phyloP scores from a whole-genome alignment of 2,329 filamentous ascomycete genomes.

The Byssochlamys sp. region DNA sequence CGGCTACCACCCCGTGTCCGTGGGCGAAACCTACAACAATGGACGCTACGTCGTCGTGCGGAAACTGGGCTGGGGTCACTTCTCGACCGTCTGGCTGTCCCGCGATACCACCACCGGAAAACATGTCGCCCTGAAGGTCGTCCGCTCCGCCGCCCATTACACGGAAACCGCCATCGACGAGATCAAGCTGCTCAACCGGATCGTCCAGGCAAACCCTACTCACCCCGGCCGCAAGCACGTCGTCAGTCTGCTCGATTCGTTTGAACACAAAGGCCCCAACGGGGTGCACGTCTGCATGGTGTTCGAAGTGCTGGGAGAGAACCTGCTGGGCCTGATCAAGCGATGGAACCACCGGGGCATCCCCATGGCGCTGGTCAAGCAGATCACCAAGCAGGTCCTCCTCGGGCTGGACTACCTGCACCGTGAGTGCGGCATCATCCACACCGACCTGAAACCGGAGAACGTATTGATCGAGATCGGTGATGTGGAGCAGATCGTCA shows the following conservation, averaged over 20 bases:
- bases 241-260: constrained; percentile 89
- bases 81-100: constrained; percentile 87
- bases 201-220: constrained; percentile 86
- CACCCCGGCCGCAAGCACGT: constrained; percentile 92
- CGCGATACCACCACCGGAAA: constrained; percentile 79
- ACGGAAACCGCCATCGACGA: constrained; percentile 98
- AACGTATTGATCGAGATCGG: constrained; percentile 98
- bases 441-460: constrained; percentile 93
- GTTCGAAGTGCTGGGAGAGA: constrained; percentile 94
- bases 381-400: constrained; percentile 96
- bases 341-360: constrained; percentile 97
- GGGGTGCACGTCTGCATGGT: constrained; percentile 98
- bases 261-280: constrained; percentile 94
- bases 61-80: constrained; percentile 96
- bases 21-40: constrained; percentile 96
- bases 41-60: constrained; percentile 91
- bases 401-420: constrained; percentile 93
- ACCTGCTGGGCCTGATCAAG: constrained; percentile 89
- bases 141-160: constrained; percentile 94
- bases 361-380: constrained; percentile 90
- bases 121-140: constrained; percentile 95
- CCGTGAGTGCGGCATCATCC: constrained; percentile 95
- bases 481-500: constrained; percentile 96
- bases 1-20: constrained; percentile 87
- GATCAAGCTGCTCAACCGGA: constrained; percentile 94